A percentile compares a stretch with the other conserved stretches of the same genome.
phyloP scores from a whole-genome alignment of 169 alveolate genomes.

The Plasmodium reichenowi region DNA sequence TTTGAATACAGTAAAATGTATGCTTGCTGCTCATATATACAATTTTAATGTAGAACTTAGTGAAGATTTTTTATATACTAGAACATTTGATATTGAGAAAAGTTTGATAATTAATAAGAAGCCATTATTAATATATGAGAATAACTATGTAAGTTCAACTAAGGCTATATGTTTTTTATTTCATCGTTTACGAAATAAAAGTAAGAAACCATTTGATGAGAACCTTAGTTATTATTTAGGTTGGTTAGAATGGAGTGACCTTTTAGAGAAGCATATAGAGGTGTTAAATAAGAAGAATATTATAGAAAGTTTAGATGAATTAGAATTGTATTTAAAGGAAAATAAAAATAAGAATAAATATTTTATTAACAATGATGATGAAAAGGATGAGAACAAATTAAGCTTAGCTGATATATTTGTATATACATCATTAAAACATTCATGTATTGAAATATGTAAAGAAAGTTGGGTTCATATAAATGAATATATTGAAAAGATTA shows the following conservation, averaged over 20 bases:
- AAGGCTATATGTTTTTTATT: constrained; percentile 73
- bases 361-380: constrained; percentile 13
- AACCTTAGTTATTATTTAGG: constrained; percentile 33
- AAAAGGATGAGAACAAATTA: background rate
- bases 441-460: constrained; percentile 34
- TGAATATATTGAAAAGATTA: constrained; percentile 41
- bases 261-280: constrained; percentile 43
- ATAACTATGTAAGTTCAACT: constrained; percentile 53
- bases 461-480: constrained; percentile 68
- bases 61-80: constrained; percentile 56
- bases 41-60: constrained; percentile 43
- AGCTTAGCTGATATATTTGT: constrained; percentile 68
- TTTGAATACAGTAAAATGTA: constrained; percentile 47
- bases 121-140: constrained; percentile 49
- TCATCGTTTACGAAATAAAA: constrained; percentile 60
- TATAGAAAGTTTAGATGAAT: constrained; percentile 62
- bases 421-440: constrained; percentile 36
- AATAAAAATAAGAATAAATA: constrained; percentile 23
- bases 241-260: constrained; percentile 76
- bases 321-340: constrained; percentile 44
- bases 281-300: constrained; percentile 43
- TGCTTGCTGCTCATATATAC: constrained; percentile 74
- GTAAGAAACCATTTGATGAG: constrained; percentile 23
- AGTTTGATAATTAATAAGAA: constrained; percentile 29
- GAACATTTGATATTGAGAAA: constrained; percentile 38